These are phyloP conservation scores for Jatropha curcas DNA, from an alignment of 345 rosid species.

Conservation along the genomic window DNA sequence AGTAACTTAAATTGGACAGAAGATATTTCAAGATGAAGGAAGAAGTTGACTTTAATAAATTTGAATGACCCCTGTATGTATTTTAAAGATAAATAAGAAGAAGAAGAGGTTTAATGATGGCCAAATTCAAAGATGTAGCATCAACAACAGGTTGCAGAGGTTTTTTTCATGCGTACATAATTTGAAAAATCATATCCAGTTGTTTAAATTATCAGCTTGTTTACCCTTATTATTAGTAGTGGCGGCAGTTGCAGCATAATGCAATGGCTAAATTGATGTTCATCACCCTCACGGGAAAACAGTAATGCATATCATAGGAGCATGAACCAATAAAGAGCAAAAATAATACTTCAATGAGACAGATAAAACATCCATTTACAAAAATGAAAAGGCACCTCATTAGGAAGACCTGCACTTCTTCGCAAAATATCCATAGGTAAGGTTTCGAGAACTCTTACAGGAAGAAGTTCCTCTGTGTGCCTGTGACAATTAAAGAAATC, in stretches of 20 bases:
- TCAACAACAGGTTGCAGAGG: background rate
- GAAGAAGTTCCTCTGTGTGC: slow-evolving; percentile 75
- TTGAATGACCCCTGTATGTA: background rate
- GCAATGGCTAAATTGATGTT: background rate
- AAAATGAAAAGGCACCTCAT: slow-evolving; percentile 49
- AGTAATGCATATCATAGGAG: background rate
- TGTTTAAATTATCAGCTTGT: too few relatives aligned
- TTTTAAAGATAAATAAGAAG: background rate
- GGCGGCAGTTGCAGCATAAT: too few relatives aligned
- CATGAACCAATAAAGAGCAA: background rate
- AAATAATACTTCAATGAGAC: background rate
- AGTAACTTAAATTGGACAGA: too few relatives aligned
- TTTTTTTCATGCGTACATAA: background rate
- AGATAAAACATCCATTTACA: slow-evolving; percentile 2
- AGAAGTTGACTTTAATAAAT: background rate
- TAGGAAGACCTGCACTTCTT: slow-evolving; percentile 70
- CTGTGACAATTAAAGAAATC: slow-evolving; percentile 40
- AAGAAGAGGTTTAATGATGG: background rate
- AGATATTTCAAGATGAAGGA: background rate
- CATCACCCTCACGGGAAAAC: background rate
- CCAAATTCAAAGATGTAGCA: background rate
- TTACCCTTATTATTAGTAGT: background rate
- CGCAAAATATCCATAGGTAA: slow-evolving; percentile 62
- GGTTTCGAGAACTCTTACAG: slow-evolving; percentile 89
- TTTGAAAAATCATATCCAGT: background rate